Conservation (phyloP, 257 asterid species). For the Thymus quinquecostatus region DNA sequence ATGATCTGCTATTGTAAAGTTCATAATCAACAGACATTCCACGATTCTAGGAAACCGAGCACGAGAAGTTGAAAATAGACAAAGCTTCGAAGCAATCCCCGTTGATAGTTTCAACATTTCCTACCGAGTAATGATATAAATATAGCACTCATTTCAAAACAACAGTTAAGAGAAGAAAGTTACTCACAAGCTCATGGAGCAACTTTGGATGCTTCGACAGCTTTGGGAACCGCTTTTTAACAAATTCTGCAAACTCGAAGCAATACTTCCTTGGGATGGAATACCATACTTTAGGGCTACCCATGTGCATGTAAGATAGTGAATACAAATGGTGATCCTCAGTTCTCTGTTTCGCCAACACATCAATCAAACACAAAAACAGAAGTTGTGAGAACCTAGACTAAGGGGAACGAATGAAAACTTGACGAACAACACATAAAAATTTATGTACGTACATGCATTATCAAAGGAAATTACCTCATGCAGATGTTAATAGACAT, state of each 20-base stretch:
- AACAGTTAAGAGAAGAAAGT: constrained; percentile 16
- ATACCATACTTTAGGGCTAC: constrained; percentile 73
- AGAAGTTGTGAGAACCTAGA: constrained; percentile 30
- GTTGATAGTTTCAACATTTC: constrained; percentile 3
- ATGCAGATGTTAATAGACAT: constrained; percentile 9
- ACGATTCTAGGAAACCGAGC: constrained; percentile 2
- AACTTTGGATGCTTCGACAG: constrained; percentile 56
- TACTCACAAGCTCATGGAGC: constrained; percentile 67
- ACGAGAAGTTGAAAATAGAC: background rate
- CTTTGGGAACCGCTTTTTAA: constrained; percentile 58
- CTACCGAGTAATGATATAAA: constrained; percentile 7
- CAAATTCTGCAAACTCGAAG: constrained; percentile 63
- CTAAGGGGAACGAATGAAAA: constrained; percentile 23
- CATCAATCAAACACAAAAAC: constrained; percentile 41
- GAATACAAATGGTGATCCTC: constrained; percentile 86
- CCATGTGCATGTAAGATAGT: constrained; percentile 69
- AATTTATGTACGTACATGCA: background rate
- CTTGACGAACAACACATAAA: background rate
- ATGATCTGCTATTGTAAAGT: background rate
- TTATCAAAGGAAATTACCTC: background rate
- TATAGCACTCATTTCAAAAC: constrained; percentile 6
- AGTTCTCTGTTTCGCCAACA: constrained; percentile 55
- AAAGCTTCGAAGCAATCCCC: constrained; percentile 16
- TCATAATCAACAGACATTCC: background rate
- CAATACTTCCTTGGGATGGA: constrained; percentile 68